Conservation (phyloP, 352 stramenopile species). For the Lagenidium giganteum region DNA sequence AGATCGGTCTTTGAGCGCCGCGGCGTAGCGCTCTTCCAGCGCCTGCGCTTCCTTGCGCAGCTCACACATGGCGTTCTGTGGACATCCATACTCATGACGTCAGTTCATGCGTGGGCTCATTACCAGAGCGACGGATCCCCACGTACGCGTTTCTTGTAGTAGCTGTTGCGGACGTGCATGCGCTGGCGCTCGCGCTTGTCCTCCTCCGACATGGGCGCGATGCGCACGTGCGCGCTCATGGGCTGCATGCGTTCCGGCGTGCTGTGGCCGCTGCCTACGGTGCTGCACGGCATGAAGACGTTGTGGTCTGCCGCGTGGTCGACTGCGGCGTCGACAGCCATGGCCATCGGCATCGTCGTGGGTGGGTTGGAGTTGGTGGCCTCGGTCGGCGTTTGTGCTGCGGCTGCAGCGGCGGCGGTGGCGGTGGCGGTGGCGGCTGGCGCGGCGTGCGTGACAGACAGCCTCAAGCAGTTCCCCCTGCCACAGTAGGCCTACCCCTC, state of each 20-base stretch:
- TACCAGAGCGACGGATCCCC: neutral
- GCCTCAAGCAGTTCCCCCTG: too few relatives aligned
- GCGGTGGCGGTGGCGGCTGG: too few relatives aligned
- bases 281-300: too few relatives aligned
- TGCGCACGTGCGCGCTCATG: neutral
- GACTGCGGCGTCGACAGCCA: conserved; percentile 4
- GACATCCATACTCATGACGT: conserved; percentile 8
- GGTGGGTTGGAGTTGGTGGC: too few relatives aligned
- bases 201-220: conserved; percentile 34
- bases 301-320: conserved; percentile 2
- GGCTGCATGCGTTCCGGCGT: conserved; percentile 7
- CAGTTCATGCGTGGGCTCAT: neutral
- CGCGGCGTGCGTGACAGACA: too few relatives aligned
- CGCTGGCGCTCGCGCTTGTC: conserved; percentile 60
- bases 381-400: conserved; percentile 26
- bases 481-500: too few relatives aligned
- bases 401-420: too few relatives aligned
- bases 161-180: conserved; percentile 67
- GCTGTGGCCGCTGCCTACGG: conserved; percentile 6
- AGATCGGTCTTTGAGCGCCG: too few relatives aligned
- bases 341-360: too few relatives aligned
- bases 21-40: conserved; percentile 34
- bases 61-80: conserved; percentile 63
- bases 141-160: conserved; percentile 83
- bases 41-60: conserved; percentile 40